These are phyloP conservation scores for Ploettnerulaceae sp. DNA, from an alignment of 2,329 filamentous ascomycete genomes.

Conservation along the genomic window DNA sequence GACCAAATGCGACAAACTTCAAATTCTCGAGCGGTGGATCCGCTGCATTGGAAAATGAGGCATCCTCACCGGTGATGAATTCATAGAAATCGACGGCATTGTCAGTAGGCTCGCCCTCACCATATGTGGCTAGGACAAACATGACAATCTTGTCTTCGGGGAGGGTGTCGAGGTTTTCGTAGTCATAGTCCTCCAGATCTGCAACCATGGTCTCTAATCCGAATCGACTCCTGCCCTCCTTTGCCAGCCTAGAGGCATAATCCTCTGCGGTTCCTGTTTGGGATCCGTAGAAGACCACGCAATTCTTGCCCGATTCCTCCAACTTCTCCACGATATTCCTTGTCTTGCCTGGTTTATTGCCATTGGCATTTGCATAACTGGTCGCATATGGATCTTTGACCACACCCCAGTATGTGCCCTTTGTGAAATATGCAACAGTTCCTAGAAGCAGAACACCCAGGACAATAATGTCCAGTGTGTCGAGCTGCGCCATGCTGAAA, in stretches of 20 bases:
- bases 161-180: slow-evolving; percentile 84
- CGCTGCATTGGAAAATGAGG: slow-evolving; percentile 69
- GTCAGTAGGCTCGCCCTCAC: slow-evolving; percentile 96
- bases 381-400: slow-evolving; percentile 83
- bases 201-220: slow-evolving; percentile 98
- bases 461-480: slow-evolving; percentile 92
- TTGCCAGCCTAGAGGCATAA: slow-evolving; percentile 91
- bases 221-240: slow-evolving; percentile 95
- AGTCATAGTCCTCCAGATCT: slow-evolving; percentile 97
- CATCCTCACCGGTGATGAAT: slow-evolving; percentile 79
- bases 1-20: slow-evolving; percentile 90
- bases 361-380: slow-evolving; percentile 64
- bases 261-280: slow-evolving; percentile 98
- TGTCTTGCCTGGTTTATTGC: slow-evolving; percentile 74
- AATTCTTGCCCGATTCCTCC: slow-evolving; percentile 94
- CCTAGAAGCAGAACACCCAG: slow-evolving; percentile 79
- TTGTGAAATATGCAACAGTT: slow-evolving; percentile 94
- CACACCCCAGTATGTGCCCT: slow-evolving; percentile 89
- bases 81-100: slow-evolving; percentile 99
- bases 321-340: slow-evolving; percentile 93
- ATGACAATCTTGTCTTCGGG: slow-evolving; percentile 87
- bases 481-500: slow-evolving; percentile 83
- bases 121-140: slow-evolving; percentile 95
- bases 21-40: slow-evolving; percentile 75
- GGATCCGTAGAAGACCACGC: slow-evolving; percentile 96